Evolutionary conservation across 805 yeast genomes (phyloP), one percentile per base, ranked within the genome.

Genomic region (Nakazawaea ernobii): DNA sequence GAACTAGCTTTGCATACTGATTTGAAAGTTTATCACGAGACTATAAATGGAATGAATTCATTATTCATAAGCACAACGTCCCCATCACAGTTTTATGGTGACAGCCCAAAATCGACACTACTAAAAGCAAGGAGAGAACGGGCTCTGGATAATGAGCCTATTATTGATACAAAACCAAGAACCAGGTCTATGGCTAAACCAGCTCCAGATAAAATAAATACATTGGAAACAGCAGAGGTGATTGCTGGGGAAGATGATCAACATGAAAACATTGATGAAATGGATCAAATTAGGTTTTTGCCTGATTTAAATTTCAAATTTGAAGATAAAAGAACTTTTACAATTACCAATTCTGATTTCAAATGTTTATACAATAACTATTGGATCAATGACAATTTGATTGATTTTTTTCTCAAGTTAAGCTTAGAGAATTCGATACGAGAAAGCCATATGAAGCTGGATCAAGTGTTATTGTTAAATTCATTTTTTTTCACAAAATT

Each of bases 331-430:
- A 73, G 78, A 36, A 62, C 66, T 1, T 74, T 86, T 53, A 73
- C 75, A 4, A 75, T 92, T 8, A 72, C 81, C 1, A 75, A 79
- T 50, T 72, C 77, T 35, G 99, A 94, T 59, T 88, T 86, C 61
- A 79, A 78, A 52, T 85, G 97, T 39, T 71, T 92, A 8, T 81
- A 82, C 58, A 83, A 84, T 49, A 82, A 82, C 41, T 87, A 86
- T 52, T 92, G 96, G 91, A 78, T 94, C 42, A 92, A 94, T 66
- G 99, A 94, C 59, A 77, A 85, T 0, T 69, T 94, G 43, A 83
- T 94, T 47, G 96, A 89, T 62, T 92, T 92, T 60, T 90, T 87
- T 57, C 70, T 88, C 28, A 79, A 78, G 49, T 84, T 73, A 58
- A 77, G 74, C 52, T 70, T 79, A 7, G 78, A 70, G 52, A 49